Conservation (phyloP, 108 stramenopile genomes). For the Schizochytrium sp. region DNA sequence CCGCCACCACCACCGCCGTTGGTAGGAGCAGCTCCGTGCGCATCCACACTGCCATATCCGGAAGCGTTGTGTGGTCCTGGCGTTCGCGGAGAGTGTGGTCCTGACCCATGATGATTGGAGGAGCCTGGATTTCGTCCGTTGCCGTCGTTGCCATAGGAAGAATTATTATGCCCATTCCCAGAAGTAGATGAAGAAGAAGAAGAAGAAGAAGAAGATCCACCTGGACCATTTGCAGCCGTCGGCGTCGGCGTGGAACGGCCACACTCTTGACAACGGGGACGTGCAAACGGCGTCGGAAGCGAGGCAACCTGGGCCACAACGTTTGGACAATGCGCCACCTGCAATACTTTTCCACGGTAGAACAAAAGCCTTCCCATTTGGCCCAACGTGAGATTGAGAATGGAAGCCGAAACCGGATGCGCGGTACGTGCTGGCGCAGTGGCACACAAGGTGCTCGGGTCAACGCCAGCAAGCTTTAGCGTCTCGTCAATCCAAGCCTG, state of each 20-base stretch:
- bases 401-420: neutral
- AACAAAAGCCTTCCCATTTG: neutral
- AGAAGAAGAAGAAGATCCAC: too few relatives aligned
- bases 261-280: neutral
- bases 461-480: neutral
- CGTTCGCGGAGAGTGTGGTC: too few relatives aligned
- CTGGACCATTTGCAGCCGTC: too few relatives aligned
- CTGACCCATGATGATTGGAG: too few relatives aligned
- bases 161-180: too few relatives aligned
- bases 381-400: neutral
- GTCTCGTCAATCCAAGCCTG: slow-evolving; percentile 4
- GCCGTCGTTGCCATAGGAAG: too few relatives aligned
- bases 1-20: too few relatives aligned
- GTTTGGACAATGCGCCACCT: neutral
- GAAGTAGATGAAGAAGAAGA: too few relatives aligned
- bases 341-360: neutral
- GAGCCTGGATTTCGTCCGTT: too few relatives aligned
- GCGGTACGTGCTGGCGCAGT: neutral
- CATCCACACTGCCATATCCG: too few relatives aligned
- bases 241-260: neutral
- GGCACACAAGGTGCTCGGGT: neutral
- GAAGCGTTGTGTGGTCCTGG: too few relatives aligned
- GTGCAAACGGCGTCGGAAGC: neutral
- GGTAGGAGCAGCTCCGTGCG: too few relatives aligned
- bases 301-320: neutral